Base-by-base conservation (phyloP, 2,329 filamentous ascomycete species). In the Gliomastix tumulicola region DNA sequence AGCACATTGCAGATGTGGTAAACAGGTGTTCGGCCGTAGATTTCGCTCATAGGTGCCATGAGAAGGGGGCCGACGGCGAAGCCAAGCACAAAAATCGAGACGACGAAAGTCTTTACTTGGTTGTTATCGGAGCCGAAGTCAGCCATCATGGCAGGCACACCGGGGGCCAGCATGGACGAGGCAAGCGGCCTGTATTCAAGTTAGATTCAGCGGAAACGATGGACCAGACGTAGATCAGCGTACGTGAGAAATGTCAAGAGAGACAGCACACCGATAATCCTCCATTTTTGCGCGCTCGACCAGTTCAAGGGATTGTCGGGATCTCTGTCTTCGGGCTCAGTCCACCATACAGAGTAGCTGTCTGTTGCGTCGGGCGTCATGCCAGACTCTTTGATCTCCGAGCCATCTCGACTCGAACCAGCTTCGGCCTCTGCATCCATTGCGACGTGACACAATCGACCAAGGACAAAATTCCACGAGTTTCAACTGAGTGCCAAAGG, bases 261-360 rank as follows among this genome's bases (percentile, higher is more conserved):
- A n/a, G 46, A 48, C 9, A 50, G 17, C 9, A 78, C 41, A 0
- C 79, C 84, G 0, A 79, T 83, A 11, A 69, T 50, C 15, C 75
- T 57, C 57, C 43, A 45, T 44, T 86, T 86, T 54, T 84, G 84
- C 43, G 57, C 57, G 27, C 72, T 72, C 0, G 71, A 60, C 83
- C 82, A 87, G 53, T 86, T 86, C 34, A 79, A 44, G 0, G 82
- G 81, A 8, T 66, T 62, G 46, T 84, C 82, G 0, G 78, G 78
- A 55, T 87, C 82, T n/a, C n/a, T n/a, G n/a, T n/a, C n/a, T n/a
- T n/a, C n/a, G n/a, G n/a, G n/a, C n/a, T n/a, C n/a, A n/a, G n/a
- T n/a, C n/a, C n/a, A n/a, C n/a, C n/a, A n/a, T n/a, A n/a, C n/a
- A n/a, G n/a, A n/a, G n/a, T n/a, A n/a, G n/a, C n/a, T n/a, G n/a